Percentiles rank a stretch among this genome's conserved stretches.
These are phyloP conservation scores for Nematocida major DNA, from an alignment of 371 early-diverging fungal species.

Conservation along the genomic window DNA sequence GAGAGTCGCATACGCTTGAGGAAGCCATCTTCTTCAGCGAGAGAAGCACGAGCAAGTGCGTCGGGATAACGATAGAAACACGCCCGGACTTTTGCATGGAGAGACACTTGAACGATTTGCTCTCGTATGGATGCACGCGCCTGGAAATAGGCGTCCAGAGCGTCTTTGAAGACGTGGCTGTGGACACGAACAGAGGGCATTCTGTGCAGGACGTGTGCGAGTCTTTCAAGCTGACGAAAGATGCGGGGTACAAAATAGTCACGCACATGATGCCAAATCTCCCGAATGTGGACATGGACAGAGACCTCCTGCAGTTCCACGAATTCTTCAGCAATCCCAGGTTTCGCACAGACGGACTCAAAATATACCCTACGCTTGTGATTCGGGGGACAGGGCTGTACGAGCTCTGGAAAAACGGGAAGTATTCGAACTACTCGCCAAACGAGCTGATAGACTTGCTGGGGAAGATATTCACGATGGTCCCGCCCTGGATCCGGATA, in stretches of 20 bases:
- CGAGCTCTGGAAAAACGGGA: slow-evolving; percentile 94
- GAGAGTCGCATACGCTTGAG: slow-evolving; percentile 75
- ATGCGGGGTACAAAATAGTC: slow-evolving; percentile 97
- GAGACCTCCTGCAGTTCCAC: slow-evolving; percentile 94
- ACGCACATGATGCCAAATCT: slow-evolving; percentile 99
- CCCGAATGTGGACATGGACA: slow-evolving; percentile 97
- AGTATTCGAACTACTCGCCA: slow-evolving; percentile 95
- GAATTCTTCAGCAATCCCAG: slow-evolving; percentile 97
- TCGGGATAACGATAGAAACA: slow-evolving; percentile 99
- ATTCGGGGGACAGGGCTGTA: slow-evolving; percentile 98
- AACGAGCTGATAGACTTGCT: slow-evolving; percentile 91
- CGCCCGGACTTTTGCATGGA: slow-evolving; percentile 95
- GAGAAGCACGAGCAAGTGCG: slow-evolving; percentile 87
- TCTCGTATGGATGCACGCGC: slow-evolving; percentile 96
- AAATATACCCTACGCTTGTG: slow-evolving; percentile 97
- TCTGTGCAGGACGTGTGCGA: slow-evolving; percentile 93
- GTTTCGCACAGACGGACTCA: slow-evolving; percentile 94
- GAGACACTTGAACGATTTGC: slow-evolving; percentile 92
- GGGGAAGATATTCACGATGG: slow-evolving; percentile 85
- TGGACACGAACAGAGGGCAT: slow-evolving; percentile 97
- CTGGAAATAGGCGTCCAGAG: slow-evolving; percentile 98
- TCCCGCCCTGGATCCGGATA: slow-evolving; percentile 98
- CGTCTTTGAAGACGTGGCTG: slow-evolving; percentile 98
- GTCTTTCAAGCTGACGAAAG: slow-evolving; percentile 89
- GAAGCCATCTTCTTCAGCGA: slow-evolving; percentile 84